Evolutionary conservation across 75 land plant genomes (phyloP), one percentile per base, ranked within the genome.

Genomic region (Picea sitchensis): DNA sequence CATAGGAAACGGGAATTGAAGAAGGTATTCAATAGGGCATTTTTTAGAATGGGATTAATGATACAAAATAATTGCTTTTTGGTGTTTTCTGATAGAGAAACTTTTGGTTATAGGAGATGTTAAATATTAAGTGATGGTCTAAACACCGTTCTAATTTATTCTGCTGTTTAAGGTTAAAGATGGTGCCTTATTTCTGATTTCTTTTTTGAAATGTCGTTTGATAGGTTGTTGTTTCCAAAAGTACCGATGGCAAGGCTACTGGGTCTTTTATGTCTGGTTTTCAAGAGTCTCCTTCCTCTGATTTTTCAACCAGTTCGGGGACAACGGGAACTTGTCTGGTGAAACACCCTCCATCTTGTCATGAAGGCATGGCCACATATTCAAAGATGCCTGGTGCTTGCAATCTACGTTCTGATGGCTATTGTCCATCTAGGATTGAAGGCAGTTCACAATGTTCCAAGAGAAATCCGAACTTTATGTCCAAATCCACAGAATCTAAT

Each of bases 1-100:
- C 65, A 36, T 18, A 20, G 56, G 7, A 76, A 80, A 57, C 61
- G 75, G n/a, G 77, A 60, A 58, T 13, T 60, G 64, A 61, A 76
- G 23, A 81, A 85, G 87, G 91, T 90, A 86, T 31, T 12, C 15
- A 21, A 36, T 60, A 5, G 11, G 26, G 4, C 8, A 59, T 23
- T 1, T 8, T 65, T 63, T 64, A 47, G 20, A 15, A 21, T 44
- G 17, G 15, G 72, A 61, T 36, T 31, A 76, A 11, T 32, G 26
- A 23, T 58, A n/a, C 17, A 31, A n/a, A n/a, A 31, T 61, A 30
- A 59, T n/a, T 59, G 13, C n/a, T 7, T 30, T 36, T 36, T 17
- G 65, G 14, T 21, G 2, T 32, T 58, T 18, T 5, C 44, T 59
- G 38, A 15, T 59, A 2, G 41, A 32, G 31, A 34, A 34, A 20